Base-by-base conservation (phyloP, 352 stramenopile genomes). In the Thalassiosira oceanica region DNA sequence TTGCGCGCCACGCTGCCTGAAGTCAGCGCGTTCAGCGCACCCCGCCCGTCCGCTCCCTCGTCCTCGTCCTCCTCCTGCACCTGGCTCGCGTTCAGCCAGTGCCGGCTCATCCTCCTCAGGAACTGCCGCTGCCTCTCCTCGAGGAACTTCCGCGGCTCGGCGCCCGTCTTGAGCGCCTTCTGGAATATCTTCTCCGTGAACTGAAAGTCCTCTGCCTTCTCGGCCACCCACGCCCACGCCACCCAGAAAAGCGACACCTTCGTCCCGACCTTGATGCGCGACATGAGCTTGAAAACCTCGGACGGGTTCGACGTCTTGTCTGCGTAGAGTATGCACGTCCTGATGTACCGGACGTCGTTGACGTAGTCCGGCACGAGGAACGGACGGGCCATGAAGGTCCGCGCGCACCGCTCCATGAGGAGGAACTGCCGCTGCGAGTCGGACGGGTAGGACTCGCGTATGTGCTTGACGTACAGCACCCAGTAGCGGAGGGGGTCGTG, bases 181-280 rank as follows among this genome's bases (percentile, higher is more conserved):
- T 83, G 70, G 43, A 85, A 89, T 27, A 92, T 82, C 52, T 89
- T 84, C 26, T 92, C 80, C 0, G 76, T 75, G 65, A 88, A 85
- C 36, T 43, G 53, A 67, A 78, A 90, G 49, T 92, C 82, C 7
- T 60, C 51, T 15, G 74, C 29, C 33, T 87, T 86, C 42, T 92
- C 85, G 1, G 77, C 74, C 0, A 87, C 63, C 71, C 78, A 92
- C 7, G 81, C 82, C 84, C 84, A 91, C 0, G 84, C 84, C 31
- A 87, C 74, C 84, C 84, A 91, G 60, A 91, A 90, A 0, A 89
- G 33, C 2, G 79, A 67, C 1, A 69, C 64, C 8, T 66, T 41
- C 1, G 24, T 52, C 8, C 84, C 84, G 11, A 91, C 69, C 27
- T 83, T 83, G 45, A 85, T 68, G 37, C 84, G 68, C 58, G 80